These are phyloP conservation scores for Penicillium pulvis DNA, from an alignment of 495 filamentous ascomycete genomes.

Conservation along the genomic window DNA sequence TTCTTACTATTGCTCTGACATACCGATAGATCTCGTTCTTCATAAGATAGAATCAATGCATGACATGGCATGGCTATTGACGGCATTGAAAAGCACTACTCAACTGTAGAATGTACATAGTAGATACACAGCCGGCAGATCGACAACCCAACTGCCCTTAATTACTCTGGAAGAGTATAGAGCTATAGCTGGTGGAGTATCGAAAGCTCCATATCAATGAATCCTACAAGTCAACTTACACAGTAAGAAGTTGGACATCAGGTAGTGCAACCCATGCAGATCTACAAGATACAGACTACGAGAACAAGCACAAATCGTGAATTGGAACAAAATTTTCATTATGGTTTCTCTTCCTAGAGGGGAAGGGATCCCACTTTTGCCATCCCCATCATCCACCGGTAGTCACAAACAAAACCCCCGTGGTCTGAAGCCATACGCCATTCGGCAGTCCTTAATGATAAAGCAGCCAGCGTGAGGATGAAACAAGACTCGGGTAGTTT, in stretches of 20 bases:
- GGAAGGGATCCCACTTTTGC: constrained; percentile 36
- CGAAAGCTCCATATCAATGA: neutral
- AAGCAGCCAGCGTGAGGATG: constrained; percentile 14
- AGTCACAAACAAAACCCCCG: constrained; percentile 32
- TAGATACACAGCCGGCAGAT: neutral
- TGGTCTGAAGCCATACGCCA: constrained; percentile 33
- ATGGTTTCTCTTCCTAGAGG: constrained; percentile 33
- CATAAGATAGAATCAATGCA: neutral
- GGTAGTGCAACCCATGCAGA: neutral
- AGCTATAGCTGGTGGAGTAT: neutral
- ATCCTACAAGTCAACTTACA: neutral
- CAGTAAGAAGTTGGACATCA: neutral
- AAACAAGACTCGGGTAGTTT: constrained; percentile 16
- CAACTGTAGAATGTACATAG: neutral
- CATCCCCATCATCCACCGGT: constrained; percentile 34
- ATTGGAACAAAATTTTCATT: constrained; percentile 38
- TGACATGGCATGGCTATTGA: neutral
- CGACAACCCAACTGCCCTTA: neutral
- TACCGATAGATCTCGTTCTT: neutral
- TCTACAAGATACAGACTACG: constrained; percentile 3
- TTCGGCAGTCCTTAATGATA: constrained; percentile 15
- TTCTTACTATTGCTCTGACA: neutral
- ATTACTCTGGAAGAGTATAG: neutral
- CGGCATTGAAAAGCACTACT: neutral
- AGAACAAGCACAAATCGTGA: constrained; percentile 12